Percentiles rank a stretch among this genome's conserved stretches.
Evolutionary conservation across 139 green algal species (phyloP).

Genomic region (Haematococcus sp.): DNA sequence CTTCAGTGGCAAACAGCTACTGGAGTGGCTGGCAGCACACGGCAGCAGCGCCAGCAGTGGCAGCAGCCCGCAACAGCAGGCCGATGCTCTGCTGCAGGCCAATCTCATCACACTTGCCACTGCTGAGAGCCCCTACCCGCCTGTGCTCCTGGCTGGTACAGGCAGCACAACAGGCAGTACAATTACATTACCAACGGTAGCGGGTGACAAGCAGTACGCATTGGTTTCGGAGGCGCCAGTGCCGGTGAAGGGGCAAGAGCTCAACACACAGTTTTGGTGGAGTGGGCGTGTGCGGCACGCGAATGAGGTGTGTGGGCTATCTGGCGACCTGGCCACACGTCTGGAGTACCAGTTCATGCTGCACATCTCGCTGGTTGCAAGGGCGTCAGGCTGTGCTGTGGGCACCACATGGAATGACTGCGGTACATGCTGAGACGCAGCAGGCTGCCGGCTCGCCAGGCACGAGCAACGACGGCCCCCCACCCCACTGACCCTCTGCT

Average conservation of each 20-base stretch:
- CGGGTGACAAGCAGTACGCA: not conserved
- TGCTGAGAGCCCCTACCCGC: not conserved
- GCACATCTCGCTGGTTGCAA: no score
- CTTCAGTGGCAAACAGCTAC: slow-evolving; percentile 15
- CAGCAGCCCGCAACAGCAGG: slow-evolving; percentile 2
- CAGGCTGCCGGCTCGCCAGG: no score
- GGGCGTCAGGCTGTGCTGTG: no score
- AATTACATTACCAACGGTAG: no score
- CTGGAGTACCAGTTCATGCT: no score
- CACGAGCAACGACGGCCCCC: no score
- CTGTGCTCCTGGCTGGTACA: not conserved
- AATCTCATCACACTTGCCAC: slow-evolving; percentile 20
- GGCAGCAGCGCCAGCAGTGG: slow-evolving; percentile 11
- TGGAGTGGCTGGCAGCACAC: slow-evolving; percentile 27
- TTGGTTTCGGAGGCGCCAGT: slow-evolving; percentile 24
- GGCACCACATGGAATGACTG: no score
- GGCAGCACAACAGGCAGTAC: no score
- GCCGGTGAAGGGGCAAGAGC: slow-evolving; percentile 28
- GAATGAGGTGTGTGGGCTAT: slow-evolving; percentile 30
- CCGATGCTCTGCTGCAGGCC: slow-evolving; percentile 26
- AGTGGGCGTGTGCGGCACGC: slow-evolving; percentile 41
- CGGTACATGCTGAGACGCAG: no score
- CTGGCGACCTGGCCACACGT: no score
- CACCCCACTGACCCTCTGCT: no score
- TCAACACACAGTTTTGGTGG: slow-evolving; percentile 67